Conservation (phyloP, 495 filamentous ascomycete genomes). For the Xylaria nigripes region DNA sequence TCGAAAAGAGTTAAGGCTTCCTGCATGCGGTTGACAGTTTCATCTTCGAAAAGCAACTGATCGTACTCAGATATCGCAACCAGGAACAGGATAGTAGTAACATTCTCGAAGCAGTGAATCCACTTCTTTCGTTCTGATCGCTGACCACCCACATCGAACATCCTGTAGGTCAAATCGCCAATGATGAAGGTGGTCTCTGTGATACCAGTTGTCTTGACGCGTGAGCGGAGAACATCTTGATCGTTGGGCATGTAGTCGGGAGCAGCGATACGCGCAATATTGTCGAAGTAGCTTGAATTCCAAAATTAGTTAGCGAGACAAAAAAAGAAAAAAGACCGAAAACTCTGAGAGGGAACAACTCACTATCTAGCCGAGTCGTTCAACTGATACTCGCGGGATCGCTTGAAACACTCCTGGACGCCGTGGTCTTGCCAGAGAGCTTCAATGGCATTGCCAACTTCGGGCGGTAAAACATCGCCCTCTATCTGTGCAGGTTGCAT, state of each 20-base stretch:
- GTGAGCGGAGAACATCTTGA: slow-evolving; percentile 93
- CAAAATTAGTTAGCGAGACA: slow-evolving; percentile 27
- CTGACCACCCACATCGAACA: slow-evolving; percentile 99
- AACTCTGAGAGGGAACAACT: slow-evolving; percentile 28
- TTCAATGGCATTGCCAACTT: slow-evolving; percentile 89
- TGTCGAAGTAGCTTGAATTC: slow-evolving; percentile 80
- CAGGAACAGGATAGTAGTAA: slow-evolving; percentile 96
- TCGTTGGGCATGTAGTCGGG: slow-evolving; percentile 95
- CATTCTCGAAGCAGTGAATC: slow-evolving; percentile 99
- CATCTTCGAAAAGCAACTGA: slow-evolving; percentile 93
- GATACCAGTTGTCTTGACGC: slow-evolving; percentile 99
- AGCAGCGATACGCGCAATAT: slow-evolving; percentile 82
- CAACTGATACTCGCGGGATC: slow-evolving; percentile 90
- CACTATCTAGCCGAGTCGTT: slow-evolving; percentile 99
- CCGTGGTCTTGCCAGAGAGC: slow-evolving; percentile 90
- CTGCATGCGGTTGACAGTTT: slow-evolving; percentile 97
- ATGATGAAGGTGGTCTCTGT: slow-evolving; percentile 98
- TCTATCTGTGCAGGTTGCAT: slow-evolving; percentile 95
- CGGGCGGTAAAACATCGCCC: slow-evolving; percentile 86
- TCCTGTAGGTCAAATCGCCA: slow-evolving; percentile 93
- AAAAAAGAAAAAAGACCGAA: too few species aligned
- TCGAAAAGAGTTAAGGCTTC: slow-evolving; percentile 97
- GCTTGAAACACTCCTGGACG: slow-evolving; percentile 92
- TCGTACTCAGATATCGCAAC: slow-evolving; percentile 99
- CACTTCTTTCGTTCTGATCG: slow-evolving; percentile 99